phyloP scores from a whole-genome alignment of 2,329 filamentous ascomycete species.

The Rutstroemia sp. region DNA sequence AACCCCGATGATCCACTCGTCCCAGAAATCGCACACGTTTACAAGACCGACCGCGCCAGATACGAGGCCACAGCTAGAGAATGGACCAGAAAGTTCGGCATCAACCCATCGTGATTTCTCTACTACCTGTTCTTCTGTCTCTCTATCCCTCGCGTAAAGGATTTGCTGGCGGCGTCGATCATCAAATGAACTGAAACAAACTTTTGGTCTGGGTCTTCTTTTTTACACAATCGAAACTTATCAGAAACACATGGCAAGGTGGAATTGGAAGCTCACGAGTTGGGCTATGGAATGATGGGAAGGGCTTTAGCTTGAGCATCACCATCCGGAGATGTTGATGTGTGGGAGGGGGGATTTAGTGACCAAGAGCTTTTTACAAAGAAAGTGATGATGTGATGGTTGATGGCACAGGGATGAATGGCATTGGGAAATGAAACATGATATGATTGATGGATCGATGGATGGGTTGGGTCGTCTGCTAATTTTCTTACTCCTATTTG shows the following conservation, averaged over 20 bases:
- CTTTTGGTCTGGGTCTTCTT: constrained; percentile 15
- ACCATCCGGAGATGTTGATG: background rate
- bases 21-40: constrained; percentile 97
- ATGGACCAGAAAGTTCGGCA: constrained; percentile 99
- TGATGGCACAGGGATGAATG: constrained; percentile 7
- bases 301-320: background rate
- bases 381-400: constrained; percentile 4
- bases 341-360: no score
- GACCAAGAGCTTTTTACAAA: background rate
- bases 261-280: background rate
- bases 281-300: constrained; percentile 1
- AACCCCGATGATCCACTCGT: constrained; percentile 99
- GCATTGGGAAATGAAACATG: background rate
- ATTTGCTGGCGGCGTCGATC: constrained; percentile 25
- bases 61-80: constrained; percentile 96
- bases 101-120: constrained; percentile 40
- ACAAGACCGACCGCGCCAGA: constrained; percentile 95
- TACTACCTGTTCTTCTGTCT: constrained; percentile 16
- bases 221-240: constrained; percentile 9
- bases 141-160: constrained; percentile 18
- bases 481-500: constrained; percentile 7
- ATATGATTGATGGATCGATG: background rate
- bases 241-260: constrained; percentile 3
- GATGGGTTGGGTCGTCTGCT: background rate
- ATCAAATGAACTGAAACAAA: constrained; percentile 9